These are phyloP conservation scores for Hymenotorrendiella dingleyae DNA, from an alignment of 2,329 filamentous ascomycete species.

Conservation along the genomic window DNA sequence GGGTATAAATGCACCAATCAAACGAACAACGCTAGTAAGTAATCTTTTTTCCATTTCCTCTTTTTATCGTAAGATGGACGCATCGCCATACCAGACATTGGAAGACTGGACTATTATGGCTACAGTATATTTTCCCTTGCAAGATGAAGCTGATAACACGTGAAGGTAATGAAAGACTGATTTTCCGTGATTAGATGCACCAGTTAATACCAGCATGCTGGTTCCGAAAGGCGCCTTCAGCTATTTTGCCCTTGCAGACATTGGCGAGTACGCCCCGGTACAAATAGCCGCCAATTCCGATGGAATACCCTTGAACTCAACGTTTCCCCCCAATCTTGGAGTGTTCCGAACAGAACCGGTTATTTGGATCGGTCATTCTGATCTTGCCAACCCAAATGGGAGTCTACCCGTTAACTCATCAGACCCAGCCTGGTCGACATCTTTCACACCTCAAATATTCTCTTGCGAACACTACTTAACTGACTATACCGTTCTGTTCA, in stretches of 20 bases:
- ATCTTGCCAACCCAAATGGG: not conserved
- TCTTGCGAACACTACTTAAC: constrained; percentile 1
- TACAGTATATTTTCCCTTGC: too few species aligned
- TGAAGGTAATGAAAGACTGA: too few species aligned
- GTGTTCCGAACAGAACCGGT: constrained; percentile 4
- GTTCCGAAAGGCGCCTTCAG: not conserved
- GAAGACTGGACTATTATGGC: too few species aligned
- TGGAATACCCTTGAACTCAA: not conserved
- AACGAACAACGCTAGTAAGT: too few species aligned
- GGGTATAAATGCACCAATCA: constrained; percentile 5
- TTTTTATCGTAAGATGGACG: too few species aligned
- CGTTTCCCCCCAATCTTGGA: not conserved
- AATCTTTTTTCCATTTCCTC: too few species aligned
- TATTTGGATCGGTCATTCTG: constrained; percentile 3
- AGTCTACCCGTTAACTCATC: not conserved
- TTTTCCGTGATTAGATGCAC: constrained; percentile 1
- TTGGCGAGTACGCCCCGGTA: not conserved
- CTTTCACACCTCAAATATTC: not conserved
- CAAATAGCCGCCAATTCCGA: not conserved
- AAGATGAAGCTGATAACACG: too few species aligned
- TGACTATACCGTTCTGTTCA: not conserved
- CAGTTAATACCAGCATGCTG: not conserved
- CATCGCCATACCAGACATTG: too few species aligned
- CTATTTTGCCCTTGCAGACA: not conserved
- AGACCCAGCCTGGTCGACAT: not conserved